phyloP scores from a whole-genome alignment of 129 eudicot genomes.

The Flaveria robusta region DNA sequence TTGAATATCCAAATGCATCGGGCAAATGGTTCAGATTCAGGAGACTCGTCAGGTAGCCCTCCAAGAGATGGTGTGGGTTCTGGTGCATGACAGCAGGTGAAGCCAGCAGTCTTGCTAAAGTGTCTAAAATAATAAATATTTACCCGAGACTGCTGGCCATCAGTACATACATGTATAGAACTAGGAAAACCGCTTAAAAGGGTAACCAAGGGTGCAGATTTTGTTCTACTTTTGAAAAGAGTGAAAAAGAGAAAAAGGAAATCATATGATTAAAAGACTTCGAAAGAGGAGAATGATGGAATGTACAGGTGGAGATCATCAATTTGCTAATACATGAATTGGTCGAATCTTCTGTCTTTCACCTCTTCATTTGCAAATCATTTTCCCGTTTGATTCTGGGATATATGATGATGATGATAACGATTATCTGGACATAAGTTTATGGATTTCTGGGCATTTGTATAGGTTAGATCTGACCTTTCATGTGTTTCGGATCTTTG shows the following conservation, averaged over 20 bases:
- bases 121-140: constrained; percentile 13
- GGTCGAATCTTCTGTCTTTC: constrained; percentile 32
- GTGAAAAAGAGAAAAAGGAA: neutral
- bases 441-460: constrained; percentile 37
- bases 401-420: constrained; percentile 11
- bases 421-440: constrained; percentile 30
- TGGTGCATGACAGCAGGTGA: constrained; percentile 33
- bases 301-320: constrained; percentile 40
- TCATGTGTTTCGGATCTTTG: constrained; percentile 26
- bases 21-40: constrained; percentile 51
- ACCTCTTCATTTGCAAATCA: constrained; percentile 25
- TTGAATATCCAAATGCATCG: constrained; percentile 52
- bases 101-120: constrained; percentile 38
- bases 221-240: constrained; percentile 43
- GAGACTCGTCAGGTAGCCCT: constrained; percentile 44
- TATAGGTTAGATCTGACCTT: constrained; percentile 37
- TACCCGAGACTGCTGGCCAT: constrained; percentile 41
- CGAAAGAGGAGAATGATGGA: constrained; percentile 33
- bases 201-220: constrained; percentile 38
- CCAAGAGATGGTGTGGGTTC: constrained; percentile 43
- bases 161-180: constrained; percentile 48
- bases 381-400: constrained; percentile 18
- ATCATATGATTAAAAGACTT: constrained; percentile 12
- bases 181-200: constrained; percentile 31
- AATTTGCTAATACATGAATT: constrained; percentile 17